Conservation (phyloP, 2,329 filamentous ascomycete species). For the Aureobasidium sp. region DNA sequence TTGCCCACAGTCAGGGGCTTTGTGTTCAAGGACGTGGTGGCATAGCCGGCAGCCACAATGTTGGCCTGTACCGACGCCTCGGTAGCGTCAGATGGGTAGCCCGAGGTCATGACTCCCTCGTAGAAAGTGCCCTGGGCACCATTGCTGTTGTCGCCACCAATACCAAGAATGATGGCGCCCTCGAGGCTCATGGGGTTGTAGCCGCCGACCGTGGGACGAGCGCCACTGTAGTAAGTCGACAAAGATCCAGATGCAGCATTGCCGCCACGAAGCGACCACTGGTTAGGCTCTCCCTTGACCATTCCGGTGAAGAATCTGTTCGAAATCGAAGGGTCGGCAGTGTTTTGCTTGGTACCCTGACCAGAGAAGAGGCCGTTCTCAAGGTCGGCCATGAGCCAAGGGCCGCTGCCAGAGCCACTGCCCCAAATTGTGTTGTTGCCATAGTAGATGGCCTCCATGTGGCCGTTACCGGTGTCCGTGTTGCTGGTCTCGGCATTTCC, state of each 20-base stretch:
- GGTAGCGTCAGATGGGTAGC: slow-evolving; percentile 54
- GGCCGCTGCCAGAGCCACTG: slow-evolving; percentile 50
- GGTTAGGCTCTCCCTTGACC: slow-evolving; percentile 48
- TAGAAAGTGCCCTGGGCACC: slow-evolving; percentile 52
- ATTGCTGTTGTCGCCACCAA: slow-evolving; percentile 60
- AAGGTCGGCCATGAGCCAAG: slow-evolving; percentile 64
- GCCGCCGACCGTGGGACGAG: slow-evolving; percentile 43
- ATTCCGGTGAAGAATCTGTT: slow-evolving; percentile 51
- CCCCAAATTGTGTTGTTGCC: slow-evolving; percentile 52
- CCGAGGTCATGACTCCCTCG: slow-evolving; percentile 58
- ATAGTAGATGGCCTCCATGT: slow-evolving; percentile 65
- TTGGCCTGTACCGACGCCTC: slow-evolving; percentile 46
- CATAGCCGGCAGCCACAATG: slow-evolving; percentile 54
- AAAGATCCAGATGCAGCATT: slow-evolving; percentile 49
- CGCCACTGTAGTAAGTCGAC: slow-evolving; percentile 54
- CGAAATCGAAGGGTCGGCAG: slow-evolving; percentile 46
- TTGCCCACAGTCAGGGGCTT: slow-evolving; percentile 45
- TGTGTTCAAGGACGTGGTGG: slow-evolving; percentile 40
- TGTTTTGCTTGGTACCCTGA: slow-evolving; percentile 38
- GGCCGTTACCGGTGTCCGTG: slow-evolving; percentile 49
- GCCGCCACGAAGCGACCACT: slow-evolving; percentile 55
- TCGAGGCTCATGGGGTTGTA: slow-evolving; percentile 60
- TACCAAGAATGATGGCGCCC: slow-evolving; percentile 61
- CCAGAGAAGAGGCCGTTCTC: slow-evolving; percentile 62
- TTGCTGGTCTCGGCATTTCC: slow-evolving; percentile 38